Evolutionary conservation across 805 yeast genomes (phyloP).

Genomic region (Pichia californica): DNA sequence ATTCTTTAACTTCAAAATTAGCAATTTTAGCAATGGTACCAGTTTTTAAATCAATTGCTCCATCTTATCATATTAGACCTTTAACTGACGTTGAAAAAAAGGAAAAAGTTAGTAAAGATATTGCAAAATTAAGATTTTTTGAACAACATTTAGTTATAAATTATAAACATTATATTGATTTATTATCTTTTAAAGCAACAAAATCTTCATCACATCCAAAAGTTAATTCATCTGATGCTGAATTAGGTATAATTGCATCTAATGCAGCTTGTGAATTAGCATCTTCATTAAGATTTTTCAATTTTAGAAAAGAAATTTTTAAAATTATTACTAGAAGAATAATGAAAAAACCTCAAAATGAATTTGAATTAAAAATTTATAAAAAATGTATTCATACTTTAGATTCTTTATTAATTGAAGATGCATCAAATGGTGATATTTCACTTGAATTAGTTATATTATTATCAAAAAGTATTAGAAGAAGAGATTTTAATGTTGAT

Average conservation of each 20-base stretch:
- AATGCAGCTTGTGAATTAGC: slow-evolving; percentile 77
- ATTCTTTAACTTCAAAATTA: slow-evolving; percentile 59
- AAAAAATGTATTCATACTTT: slow-evolving; percentile 55
- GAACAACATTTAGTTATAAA: slow-evolving; percentile 72
- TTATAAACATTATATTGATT: slow-evolving; percentile 61
- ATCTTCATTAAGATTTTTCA: slow-evolving; percentile 67
- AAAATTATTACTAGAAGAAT: slow-evolving; percentile 61
- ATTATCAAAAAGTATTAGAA: slow-evolving; percentile 61
- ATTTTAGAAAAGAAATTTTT: slow-evolving; percentile 70
- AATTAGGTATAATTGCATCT: slow-evolving; percentile 52
- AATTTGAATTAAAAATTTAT: slow-evolving; percentile 45
- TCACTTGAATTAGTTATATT: slow-evolving; percentile 68
- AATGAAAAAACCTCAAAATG: slow-evolving; percentile 47
- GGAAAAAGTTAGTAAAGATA: slow-evolving; percentile 80
- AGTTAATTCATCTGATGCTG: slow-evolving; percentile 30
- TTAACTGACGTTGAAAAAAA: slow-evolving; percentile 72
- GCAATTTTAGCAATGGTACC: slow-evolving; percentile 76
- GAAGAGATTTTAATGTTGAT: slow-evolving; percentile 73
- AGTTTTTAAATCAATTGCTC: slow-evolving; percentile 78
- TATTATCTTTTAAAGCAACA: slow-evolving; percentile 35
- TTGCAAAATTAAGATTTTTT: slow-evolving; percentile 66
- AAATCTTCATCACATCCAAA: slow-evolving; percentile 28
- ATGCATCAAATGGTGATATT: slow-evolving; percentile 70
- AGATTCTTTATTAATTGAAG: slow-evolving; percentile 68
- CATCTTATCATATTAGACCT: slow-evolving; percentile 81